Base-by-base conservation (phyloP, 768 basidiomycete genomes). In the Suillus brevipes region DNA sequence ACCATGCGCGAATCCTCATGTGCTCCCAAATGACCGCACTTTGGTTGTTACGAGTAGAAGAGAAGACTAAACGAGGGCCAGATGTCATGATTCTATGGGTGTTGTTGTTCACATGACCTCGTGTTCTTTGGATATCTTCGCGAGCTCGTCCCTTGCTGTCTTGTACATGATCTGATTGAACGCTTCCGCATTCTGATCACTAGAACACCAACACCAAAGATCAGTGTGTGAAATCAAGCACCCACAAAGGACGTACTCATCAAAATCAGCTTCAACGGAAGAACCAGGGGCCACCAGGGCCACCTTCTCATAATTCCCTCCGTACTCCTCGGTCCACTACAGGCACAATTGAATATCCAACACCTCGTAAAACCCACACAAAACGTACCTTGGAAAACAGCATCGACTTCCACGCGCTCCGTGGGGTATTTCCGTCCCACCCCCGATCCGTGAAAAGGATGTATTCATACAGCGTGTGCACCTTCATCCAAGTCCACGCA, bases 401-500 rank as follows among this genome's bases (percentile, higher is more conserved):
- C 40, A 10, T 13, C 28, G 7, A 13, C 13, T 59, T 42, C 58
- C 58, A 59, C 6, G 28, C 10, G 58, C 12, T 42, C 25, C 6
- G 6, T 18, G 1, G 0, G 6, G 58, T 31, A 20, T 18, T 42
- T 4, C 8, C 40, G 6, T 42, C 31, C 9, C 38, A 25, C 14
- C 38, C 16, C 10, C 18, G 25, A 20, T 10, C 12, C 18, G 25
- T 20, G n/a, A 59, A 59, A 12, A 42, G 40, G 3, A 59, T 59
- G 12, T 42, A 59, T 42, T 59, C 58, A 18, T 59, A 59, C 40
- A 59, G 20, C 6, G 40, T 59, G 3, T 59, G 58, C 12, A 59
- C 58, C 25, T 59, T 59, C 25, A 59, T 42, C 58, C 58, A 59
- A 4, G 58, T 28, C 58, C 58, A 59, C 1, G 58, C 58, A n/a